Percentiles rank a stretch among this genome's conserved stretches.
phyloP scores from a whole-genome alignment of 2,329 filamentous ascomycete genomes.

The Beauveria bassiana region DNA sequence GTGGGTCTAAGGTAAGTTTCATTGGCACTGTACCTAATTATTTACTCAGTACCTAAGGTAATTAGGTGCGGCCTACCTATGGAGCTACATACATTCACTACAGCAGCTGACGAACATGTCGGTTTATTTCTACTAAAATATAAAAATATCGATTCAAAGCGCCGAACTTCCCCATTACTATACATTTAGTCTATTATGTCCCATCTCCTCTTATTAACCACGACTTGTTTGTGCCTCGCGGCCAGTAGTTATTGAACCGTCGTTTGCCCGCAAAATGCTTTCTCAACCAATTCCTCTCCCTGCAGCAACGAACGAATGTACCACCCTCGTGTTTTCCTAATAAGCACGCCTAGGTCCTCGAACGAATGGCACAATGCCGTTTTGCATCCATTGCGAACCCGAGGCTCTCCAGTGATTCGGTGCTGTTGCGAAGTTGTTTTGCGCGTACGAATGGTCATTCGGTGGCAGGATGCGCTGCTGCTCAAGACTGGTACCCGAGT shows the following conservation, averaged over 20 bases:
- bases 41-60: too few relatives aligned
- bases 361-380: conserved; percentile 11
- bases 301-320: not conserved
- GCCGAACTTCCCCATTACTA: not conserved
- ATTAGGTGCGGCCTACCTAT: too few relatives aligned
- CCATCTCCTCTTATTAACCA: not conserved
- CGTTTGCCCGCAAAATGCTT: not conserved
- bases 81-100: not conserved
- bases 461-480: not conserved
- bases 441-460: not conserved
- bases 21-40: not conserved
- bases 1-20: not conserved
- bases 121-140: not conserved
- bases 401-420: not conserved
- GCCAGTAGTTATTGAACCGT: not conserved
- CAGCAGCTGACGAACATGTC: not conserved
- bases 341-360: conserved; percentile 3
- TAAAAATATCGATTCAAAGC: not conserved
- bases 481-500: not conserved
- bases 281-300: not conserved
- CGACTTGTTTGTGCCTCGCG: not conserved
- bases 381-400: conserved; percentile 12
- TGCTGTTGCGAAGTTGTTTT: not conserved
- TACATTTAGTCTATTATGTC: conserved; percentile 8
- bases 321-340: not conserved